phyloP scores from a whole-genome alignment of 1,284 basidiomycete species.

The Cryptococcus hybrid region DNA sequence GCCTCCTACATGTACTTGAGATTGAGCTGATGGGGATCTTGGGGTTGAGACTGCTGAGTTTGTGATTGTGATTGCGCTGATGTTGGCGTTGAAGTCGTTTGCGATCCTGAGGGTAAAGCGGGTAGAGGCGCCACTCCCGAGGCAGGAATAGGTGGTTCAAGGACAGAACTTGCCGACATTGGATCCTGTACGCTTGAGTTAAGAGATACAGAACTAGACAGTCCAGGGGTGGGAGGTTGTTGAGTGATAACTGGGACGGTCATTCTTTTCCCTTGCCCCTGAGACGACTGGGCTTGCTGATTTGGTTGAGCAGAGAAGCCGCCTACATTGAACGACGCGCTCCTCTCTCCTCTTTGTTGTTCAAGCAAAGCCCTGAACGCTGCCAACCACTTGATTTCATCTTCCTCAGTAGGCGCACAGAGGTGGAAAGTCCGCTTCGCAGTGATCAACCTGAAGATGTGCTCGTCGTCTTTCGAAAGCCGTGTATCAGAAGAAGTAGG shows the following conservation, averaged over 20 bases:
- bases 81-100: not conserved
- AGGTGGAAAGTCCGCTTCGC: constrained; percentile 85
- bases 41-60: not conserved
- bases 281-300: not conserved
- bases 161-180: not conserved
- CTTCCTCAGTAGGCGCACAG: constrained; percentile 94
- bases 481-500: not conserved
- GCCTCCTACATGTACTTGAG: not conserved
- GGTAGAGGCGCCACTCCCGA: not conserved
- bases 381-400: constrained; percentile 97
- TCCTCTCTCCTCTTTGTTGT: constrained; percentile 34
- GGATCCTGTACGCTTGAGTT: not conserved
- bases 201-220: not conserved
- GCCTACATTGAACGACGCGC: not conserved
- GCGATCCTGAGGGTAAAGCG: too few species aligned
- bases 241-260: constrained; percentile 32
- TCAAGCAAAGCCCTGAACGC: constrained; percentile 82
- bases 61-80: not conserved
- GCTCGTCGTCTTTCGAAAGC: constrained; percentile 36
- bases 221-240: constrained; percentile 36
- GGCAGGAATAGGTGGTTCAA: not conserved
- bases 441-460: constrained; percentile 94
- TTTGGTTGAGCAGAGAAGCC: not conserved
- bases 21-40: not conserved
- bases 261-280: not conserved